Conservation (phyloP, 2,329 filamentous ascomycete species). For the Fusarium torulosum region DNA sequence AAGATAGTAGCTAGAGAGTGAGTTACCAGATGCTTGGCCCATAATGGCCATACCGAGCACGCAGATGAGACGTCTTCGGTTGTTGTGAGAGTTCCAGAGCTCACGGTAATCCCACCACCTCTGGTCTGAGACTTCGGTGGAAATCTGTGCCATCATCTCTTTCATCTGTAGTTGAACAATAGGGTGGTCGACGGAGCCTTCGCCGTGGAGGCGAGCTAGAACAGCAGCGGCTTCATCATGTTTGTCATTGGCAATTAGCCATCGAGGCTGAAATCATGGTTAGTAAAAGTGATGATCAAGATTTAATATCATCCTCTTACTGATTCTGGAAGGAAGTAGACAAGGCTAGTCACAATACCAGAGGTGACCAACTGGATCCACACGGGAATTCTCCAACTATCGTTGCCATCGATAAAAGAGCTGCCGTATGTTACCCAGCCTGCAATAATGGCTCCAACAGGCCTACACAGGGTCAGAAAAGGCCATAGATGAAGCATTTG, state of each 20-base stretch:
- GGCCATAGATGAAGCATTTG: rapidly evolving
- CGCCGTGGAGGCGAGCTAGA: conserved; percentile 53
- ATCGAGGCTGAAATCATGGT: conserved; percentile 49
- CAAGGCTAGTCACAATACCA: conserved; percentile 51
- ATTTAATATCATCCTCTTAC: background rate
- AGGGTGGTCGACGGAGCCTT: conserved; percentile 50
- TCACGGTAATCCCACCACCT: conserved; percentile 67
- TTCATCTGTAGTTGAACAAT: conserved; percentile 57
- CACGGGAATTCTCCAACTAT: conserved; percentile 56
- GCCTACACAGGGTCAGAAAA: conserved; percentile 16
- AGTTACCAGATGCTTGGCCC: conserved; percentile 66
- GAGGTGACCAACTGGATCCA: conserved; percentile 57
- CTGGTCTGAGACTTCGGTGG: conserved; percentile 61
- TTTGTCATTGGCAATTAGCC: conserved; percentile 55
- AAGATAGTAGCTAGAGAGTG: conserved; percentile 66
- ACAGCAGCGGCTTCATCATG: conserved; percentile 53
- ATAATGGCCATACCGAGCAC: conserved; percentile 66
- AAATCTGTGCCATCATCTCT: conserved; percentile 56
- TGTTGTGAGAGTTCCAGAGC: conserved; percentile 62
- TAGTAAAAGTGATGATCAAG: background rate
- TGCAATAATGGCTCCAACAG: conserved; percentile 64
- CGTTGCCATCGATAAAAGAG: conserved; percentile 51
- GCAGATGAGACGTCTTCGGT: conserved; percentile 64
- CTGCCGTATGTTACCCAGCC: conserved; percentile 67
- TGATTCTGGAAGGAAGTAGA: conserved; percentile 57